Percentiles rank a stretch among this genome's conserved stretches.
phyloP scores from a whole-genome alignment of 2,329 filamentous ascomycete genomes.

The Dactylonectria macrodidyma region DNA sequence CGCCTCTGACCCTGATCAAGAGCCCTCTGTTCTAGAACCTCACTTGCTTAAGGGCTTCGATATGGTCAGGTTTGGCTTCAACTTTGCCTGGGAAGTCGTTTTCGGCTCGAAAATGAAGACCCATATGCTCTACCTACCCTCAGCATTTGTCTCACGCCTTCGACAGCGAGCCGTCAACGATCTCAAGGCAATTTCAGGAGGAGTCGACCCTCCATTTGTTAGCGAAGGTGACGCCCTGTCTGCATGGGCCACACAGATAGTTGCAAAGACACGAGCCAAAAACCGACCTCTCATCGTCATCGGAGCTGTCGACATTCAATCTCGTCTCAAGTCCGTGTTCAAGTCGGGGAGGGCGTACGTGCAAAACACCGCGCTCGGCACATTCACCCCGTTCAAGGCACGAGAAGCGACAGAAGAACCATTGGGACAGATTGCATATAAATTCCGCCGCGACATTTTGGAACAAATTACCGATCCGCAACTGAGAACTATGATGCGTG shows the following conservation, averaged over 20 bases:
- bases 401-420: neutral
- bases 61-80: constrained; percentile 18
- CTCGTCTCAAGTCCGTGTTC: constrained; percentile 16
- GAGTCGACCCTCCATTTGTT: constrained; percentile 3
- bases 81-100: constrained; percentile 7
- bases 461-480: constrained; percentile 23
- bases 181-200: constrained; percentile 10
- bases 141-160: constrained; percentile 10
- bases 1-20: neutral
- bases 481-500: constrained; percentile 7
- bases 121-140: constrained; percentile 10
- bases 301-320: constrained; percentile 14
- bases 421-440: constrained; percentile 9
- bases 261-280: constrained; percentile 1
- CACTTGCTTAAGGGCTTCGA: constrained; percentile 2
- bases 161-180: constrained; percentile 7
- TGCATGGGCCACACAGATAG: constrained; percentile 20
- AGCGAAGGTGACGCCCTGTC: constrained; percentile 22
- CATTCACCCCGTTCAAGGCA: constrained; percentile 8
- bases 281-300: constrained; percentile 10
- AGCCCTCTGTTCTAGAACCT: constrained; percentile 1
- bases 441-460: constrained; percentile 18
- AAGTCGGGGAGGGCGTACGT: constrained; percentile 5
- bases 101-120: neutral
- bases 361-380: constrained; percentile 17